phyloP scores from a whole-genome alignment of 306 rosid genomes.

The Quercus parvula region DNA sequence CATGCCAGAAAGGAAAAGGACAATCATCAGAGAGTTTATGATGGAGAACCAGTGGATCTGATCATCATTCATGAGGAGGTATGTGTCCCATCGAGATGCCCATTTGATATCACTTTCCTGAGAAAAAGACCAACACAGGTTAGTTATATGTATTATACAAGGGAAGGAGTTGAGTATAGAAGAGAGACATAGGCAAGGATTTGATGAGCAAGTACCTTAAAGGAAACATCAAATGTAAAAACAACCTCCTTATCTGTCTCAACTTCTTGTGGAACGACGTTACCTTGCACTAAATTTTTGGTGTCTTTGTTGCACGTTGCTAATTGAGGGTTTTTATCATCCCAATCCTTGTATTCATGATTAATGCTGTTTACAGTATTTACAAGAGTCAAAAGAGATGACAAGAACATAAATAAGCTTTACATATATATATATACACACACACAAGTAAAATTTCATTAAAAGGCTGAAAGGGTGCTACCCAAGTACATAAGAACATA shows the following conservation, averaged over 20 bases:
- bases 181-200: conserved; percentile 6
- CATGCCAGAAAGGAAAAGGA: conserved; percentile 98
- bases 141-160: conserved; percentile 10
- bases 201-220: conserved; percentile 54
- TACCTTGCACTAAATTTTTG: conserved; percentile 76
- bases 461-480: too few species aligned
- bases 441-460: too few species aligned
- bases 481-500: background rate
- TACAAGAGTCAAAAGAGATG: conserved; percentile 18
- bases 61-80: conserved; percentile 99
- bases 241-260: conserved; percentile 68
- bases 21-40: conserved; percentile 97
- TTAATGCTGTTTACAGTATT: conserved; percentile 55
- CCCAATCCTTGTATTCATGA: conserved; percentile 88
- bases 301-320: conserved; percentile 93
- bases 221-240: conserved; percentile 95
- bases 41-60: conserved; percentile 99
- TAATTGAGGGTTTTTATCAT: conserved; percentile 75
- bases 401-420: conserved; percentile 2
- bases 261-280: conserved; percentile 91
- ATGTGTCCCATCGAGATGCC: conserved; percentile 99
- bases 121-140: conserved; percentile 6
- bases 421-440: too few species aligned
- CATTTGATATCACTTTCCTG: conserved; percentile 96
- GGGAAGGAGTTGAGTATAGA: background rate